Conservation (phyloP, 805 yeast species). For the Wickerhamomyces bisporus region DNA sequence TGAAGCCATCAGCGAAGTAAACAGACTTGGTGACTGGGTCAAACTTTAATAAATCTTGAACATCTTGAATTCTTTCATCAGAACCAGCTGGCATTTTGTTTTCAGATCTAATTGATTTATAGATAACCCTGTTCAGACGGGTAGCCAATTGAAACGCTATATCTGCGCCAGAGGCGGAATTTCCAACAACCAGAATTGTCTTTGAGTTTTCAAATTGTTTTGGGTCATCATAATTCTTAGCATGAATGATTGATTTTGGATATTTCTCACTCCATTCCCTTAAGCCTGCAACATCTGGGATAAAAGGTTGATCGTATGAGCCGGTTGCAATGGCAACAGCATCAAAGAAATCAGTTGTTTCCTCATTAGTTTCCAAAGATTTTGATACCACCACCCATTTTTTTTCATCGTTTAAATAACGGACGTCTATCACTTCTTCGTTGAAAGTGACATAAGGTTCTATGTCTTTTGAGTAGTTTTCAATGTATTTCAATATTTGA, state of each 20-base stretch:
- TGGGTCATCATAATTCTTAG: constrained; percentile 49
- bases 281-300: constrained; percentile 54
- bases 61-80: constrained; percentile 35
- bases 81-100: constrained; percentile 39
- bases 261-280: constrained; percentile 36
- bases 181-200: constrained; percentile 64
- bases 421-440: constrained; percentile 41
- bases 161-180: constrained; percentile 74
- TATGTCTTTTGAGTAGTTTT: constrained; percentile 45
- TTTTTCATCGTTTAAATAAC: constrained; percentile 13
- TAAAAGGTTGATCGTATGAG: constrained; percentile 53
- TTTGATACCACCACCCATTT: constrained; percentile 42
- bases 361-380: constrained; percentile 21
- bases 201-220: constrained; percentile 33
- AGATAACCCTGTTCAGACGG: constrained; percentile 34
- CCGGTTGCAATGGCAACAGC: constrained; percentile 64
- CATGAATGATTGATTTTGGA: constrained; percentile 50
- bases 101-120: constrained; percentile 46
- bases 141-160: constrained; percentile 56
- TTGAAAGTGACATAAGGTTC: constrained; percentile 37
- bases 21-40: constrained; percentile 35
- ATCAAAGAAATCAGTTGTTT: constrained; percentile 39
- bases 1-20: constrained; percentile 43
- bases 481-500: constrained; percentile 59
- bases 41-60: constrained; percentile 37